Base-by-base conservation (phyloP, 768 basidiomycete genomes). In the Podaxis mareebaensis region DNA sequence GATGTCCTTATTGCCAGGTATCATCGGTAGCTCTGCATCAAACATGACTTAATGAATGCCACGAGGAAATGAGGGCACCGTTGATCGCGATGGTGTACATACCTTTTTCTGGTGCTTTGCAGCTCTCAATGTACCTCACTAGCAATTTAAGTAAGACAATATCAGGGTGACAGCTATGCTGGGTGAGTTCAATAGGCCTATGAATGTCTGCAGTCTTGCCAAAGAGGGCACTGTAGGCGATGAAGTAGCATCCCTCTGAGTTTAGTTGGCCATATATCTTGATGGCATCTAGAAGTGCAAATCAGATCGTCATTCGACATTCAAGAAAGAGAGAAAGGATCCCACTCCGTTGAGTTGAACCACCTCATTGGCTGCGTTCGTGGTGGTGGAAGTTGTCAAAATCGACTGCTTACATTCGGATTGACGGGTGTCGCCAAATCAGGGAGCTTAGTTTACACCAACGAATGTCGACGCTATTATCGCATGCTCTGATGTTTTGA, bases 1-100 rank as follows among this genome's bases (percentile, higher is more conserved):
- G 4, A 80, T 80, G 60, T 81, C 80, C 66, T 81, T 80, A 67
- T 83, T 80, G 66, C 72, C 78, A 36, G 81, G 81, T 79, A 81
- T 81, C 79, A 83, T 81, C 61, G 82, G 64, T 10, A 83, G 72
- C 67, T 83, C 81, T 15, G 74, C 78, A 49, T 78, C 73, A 65
- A 82, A 83, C 1, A 75, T 65, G 20, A 81, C 79, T 80, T 82
- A 63, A 1, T 13, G 60, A 60, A 22, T 44, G 33, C 53, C 15
- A 44, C 48, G 13, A 17, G 5, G 17, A 15, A 12, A 54, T 42
- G 15, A 42, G 15, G 42, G 15, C 5, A n/a, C n/a, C 44, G 38
- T 12, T 48, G 20, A 2, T 60, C 0, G 60, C 4, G 44, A 38
- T 5, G 30, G n/a, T 1, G 20, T 64, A 26, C 4, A 26, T 26